Percentiles rank a stretch among this genome's conserved stretches.
Conservation (phyloP, 2,329 filamentous ascomycete genomes). For the Colletotrichum sp. region DNA sequence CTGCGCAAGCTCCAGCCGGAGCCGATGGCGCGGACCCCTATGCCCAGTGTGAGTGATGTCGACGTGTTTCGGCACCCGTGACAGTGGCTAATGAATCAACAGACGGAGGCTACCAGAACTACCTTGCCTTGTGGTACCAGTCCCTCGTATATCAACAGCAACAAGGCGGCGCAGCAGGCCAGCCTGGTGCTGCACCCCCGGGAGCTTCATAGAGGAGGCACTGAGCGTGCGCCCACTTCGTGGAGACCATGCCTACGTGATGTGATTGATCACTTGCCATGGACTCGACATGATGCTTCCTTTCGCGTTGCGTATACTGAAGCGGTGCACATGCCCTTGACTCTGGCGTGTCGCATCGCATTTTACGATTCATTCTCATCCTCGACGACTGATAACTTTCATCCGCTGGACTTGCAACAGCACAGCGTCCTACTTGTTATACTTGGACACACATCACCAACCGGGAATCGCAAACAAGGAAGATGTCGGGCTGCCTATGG, state of each 20-base stretch:
- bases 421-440: conserved; percentile 12
- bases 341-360: conserved; percentile 1
- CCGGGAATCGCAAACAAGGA: not conserved
- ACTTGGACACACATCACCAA: conserved; percentile 8
- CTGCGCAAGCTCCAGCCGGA: conserved; percentile 47
- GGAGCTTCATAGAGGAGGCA: conserved; percentile 13
- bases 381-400: conserved; percentile 13
- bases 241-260: conserved; percentile 20
- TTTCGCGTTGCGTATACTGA: conserved; percentile 21
- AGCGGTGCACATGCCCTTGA: conserved; percentile 19
- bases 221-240: not conserved
- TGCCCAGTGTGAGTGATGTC: conserved; percentile 67
- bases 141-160: conserved; percentile 57
- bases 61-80: not conserved
- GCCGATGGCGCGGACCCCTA: conserved; percentile 70
- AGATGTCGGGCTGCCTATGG: conserved; percentile 3
- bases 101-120: conserved; percentile 84
- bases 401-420: conserved; percentile 14
- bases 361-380: not conserved
- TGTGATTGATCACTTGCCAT: conserved; percentile 24
- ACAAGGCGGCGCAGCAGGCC: conserved; percentile 34
- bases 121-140: conserved; percentile 82
- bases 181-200: conserved; percentile 24
- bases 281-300: conserved; percentile 24
- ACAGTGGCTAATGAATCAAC: conserved; percentile 26